A percentile compares a stretch with the other conserved stretches of the same genome.
Conservation (phyloP, 2,329 filamentous ascomycete species). For the Simplicillium aogashimaense region DNA sequence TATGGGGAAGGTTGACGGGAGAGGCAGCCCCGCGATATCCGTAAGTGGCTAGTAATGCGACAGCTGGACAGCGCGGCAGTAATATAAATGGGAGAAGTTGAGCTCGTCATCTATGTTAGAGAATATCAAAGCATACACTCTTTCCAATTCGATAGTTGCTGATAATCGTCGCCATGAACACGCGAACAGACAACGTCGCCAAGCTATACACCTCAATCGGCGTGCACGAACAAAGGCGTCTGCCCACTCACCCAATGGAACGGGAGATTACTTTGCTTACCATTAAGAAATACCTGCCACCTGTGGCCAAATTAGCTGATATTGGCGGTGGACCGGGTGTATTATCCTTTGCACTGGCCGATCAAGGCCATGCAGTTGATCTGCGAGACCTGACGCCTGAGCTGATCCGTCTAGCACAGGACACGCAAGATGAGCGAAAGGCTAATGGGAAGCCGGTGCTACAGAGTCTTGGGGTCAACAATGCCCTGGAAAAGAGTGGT, state of each 20-base stretch:
- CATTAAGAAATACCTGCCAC: constrained; percentile 4
- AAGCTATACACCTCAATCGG: constrained; percentile 6
- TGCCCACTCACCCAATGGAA: constrained; percentile 8
- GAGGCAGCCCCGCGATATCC: no score
- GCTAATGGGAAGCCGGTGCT: background rate
- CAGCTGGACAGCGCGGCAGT: no score
- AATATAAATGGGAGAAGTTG: no score
- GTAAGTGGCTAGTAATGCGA: no score
- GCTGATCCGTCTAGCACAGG: constrained; percentile 3
- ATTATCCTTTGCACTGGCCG: constrained; percentile 8
- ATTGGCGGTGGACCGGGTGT: constrained; percentile 8
- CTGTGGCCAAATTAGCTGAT: constrained; percentile 4
- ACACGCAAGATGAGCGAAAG: constrained; percentile 2
- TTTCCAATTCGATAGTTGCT: no score
- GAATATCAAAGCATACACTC: no score
- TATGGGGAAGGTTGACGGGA: no score
- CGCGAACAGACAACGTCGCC: constrained; percentile 2
- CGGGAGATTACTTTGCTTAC: constrained; percentile 8
- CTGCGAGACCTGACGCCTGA: constrained; percentile 8
- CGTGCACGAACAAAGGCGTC: constrained; percentile 4
- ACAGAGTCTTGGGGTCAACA: constrained; percentile 4
- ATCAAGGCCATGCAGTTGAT: constrained; percentile 8
- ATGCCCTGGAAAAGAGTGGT: constrained; percentile 1
- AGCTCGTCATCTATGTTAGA: no score
- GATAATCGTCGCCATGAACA: no score